Percentiles rank a stretch among this genome's conserved stretches.
Conservation (phyloP, 2,329 filamentous ascomycete genomes). For the Fusarium algeriense region DNA sequence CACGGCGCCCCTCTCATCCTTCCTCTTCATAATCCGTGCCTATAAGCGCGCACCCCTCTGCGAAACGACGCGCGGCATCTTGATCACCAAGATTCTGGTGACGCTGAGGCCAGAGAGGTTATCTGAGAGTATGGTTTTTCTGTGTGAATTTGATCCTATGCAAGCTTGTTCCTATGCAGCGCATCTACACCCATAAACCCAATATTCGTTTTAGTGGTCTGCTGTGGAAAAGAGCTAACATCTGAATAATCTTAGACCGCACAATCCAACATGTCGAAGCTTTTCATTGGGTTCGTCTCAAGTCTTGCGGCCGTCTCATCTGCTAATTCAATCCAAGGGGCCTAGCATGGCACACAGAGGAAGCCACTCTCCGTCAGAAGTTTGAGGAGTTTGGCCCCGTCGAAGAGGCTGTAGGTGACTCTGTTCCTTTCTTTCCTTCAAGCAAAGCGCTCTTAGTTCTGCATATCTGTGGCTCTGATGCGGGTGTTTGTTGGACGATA, state of each 20-base stretch:
- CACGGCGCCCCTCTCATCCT: conserved; percentile 2
- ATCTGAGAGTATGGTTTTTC: neutral
- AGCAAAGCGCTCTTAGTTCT: conserved; percentile 39
- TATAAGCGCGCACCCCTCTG: conserved; percentile 30
- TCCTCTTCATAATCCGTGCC: conserved; percentile 2
- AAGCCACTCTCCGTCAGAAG: conserved; percentile 85
- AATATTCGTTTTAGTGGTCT: neutral
- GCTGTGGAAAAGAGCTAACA: conserved; percentile 23
- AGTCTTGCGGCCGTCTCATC: neutral
- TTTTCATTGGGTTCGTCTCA: conserved; percentile 67
- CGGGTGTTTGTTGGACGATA: conserved; percentile 26
- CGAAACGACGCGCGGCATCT: conserved; percentile 32
- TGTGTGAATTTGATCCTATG: neutral
- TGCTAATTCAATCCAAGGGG: conserved; percentile 69
- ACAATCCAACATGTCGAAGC: conserved; percentile 79
- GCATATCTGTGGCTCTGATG: conserved; percentile 37
- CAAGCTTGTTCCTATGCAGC: neutral
- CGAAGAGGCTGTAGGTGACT: conserved; percentile 88
- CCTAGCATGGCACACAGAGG: conserved; percentile 98
- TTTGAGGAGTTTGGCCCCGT: conserved; percentile 93
- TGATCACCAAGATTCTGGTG: neutral
- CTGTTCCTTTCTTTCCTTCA: conserved; percentile 35
- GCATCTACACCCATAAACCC: neutral
- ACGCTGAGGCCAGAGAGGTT: neutral
- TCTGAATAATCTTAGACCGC: conserved; percentile 27